These are phyloP conservation scores for Heterobasidion parviporum DNA, from an alignment of 1,284 basidiomycete genomes.

Conservation along the genomic window DNA sequence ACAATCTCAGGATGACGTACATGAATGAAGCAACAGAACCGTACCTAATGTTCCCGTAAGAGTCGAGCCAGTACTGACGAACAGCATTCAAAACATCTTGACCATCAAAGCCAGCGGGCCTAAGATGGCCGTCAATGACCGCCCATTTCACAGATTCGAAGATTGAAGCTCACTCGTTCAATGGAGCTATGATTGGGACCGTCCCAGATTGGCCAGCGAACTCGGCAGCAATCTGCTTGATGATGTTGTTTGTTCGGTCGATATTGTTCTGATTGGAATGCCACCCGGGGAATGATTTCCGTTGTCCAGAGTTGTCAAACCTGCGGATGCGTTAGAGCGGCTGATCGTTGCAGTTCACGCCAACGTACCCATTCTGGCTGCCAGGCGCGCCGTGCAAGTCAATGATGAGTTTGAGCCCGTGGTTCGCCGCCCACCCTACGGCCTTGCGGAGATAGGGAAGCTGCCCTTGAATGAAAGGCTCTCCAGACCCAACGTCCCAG, in stretches of 20 bases:
- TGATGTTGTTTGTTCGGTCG: slow-evolving; percentile 60
- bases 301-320: slow-evolving; percentile 85
- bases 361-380: slow-evolving; percentile 65
- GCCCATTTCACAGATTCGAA: background rate
- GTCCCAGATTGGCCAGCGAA: slow-evolving; percentile 48
- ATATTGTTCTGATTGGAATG: slow-evolving; percentile 60
- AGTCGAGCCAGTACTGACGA: slow-evolving; percentile 69
- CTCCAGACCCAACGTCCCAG: slow-evolving; percentile 71
- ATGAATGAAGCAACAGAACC: slow-evolving; percentile 2
- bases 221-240: slow-evolving; percentile 55
- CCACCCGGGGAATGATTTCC: slow-evolving; percentile 59
- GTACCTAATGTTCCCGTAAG: slow-evolving; percentile 69
- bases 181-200: slow-evolving; percentile 66
- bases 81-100: slow-evolving; percentile 44
- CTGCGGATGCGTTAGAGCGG: slow-evolving; percentile 24
- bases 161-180: slow-evolving; percentile 58
- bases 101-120: slow-evolving; percentile 72
- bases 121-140: slow-evolving; percentile 19
- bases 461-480: slow-evolving; percentile 79
- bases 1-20: slow-evolving; percentile 21
- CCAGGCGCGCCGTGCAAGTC: slow-evolving; percentile 83
- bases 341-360: background rate
- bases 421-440: slow-evolving; percentile 67
- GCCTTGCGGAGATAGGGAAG: slow-evolving; percentile 67
- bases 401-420: slow-evolving; percentile 76